These are phyloP conservation scores for Cicer bijugum DNA, from an alignment of 306 rosid genomes.

Conservation along the genomic window DNA sequence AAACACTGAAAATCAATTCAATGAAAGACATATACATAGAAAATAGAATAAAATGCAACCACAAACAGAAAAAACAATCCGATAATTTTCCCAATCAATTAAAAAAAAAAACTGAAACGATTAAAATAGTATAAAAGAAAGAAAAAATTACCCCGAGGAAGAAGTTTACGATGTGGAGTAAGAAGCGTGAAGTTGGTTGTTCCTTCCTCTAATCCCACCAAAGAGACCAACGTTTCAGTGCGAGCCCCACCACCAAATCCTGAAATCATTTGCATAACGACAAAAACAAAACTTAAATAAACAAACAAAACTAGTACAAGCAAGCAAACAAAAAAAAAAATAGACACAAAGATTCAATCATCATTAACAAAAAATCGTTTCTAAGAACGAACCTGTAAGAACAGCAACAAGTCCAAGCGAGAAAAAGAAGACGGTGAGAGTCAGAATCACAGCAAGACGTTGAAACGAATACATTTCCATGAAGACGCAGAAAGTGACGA, in stretches of 20 bases:
- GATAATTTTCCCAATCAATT: background rate
- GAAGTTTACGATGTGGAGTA: slow-evolving; percentile 69
- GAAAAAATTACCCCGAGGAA: slow-evolving; percentile 35
- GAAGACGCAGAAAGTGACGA: slow-evolving; percentile 1
- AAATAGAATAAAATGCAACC: background rate
- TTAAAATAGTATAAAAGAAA: background rate
- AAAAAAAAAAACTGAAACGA: background rate
- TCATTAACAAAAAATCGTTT: background rate
- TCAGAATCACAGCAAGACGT: slow-evolving; percentile 17
- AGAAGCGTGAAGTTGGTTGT: slow-evolving; percentile 12
- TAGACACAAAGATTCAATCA: background rate
- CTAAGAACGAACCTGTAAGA: slow-evolving; percentile 47
- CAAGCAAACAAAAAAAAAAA: background rate
- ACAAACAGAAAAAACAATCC: background rate
- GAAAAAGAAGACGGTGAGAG: slow-evolving; percentile 38
- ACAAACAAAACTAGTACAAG: background rate
- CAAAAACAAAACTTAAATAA: background rate
- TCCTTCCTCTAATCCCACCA: slow-evolving; percentile 25
- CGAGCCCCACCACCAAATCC: slow-evolving; percentile 38
- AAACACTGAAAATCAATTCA: background rate
- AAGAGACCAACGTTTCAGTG: slow-evolving; percentile 21
- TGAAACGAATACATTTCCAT: slow-evolving; percentile 44
- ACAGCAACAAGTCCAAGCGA: slow-evolving; percentile 37
- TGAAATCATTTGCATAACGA: slow-evolving; percentile 35
- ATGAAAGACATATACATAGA: background rate